Conservation (phyloP, 805 yeast genomes). For the Yueomyces sinensis region DNA sequence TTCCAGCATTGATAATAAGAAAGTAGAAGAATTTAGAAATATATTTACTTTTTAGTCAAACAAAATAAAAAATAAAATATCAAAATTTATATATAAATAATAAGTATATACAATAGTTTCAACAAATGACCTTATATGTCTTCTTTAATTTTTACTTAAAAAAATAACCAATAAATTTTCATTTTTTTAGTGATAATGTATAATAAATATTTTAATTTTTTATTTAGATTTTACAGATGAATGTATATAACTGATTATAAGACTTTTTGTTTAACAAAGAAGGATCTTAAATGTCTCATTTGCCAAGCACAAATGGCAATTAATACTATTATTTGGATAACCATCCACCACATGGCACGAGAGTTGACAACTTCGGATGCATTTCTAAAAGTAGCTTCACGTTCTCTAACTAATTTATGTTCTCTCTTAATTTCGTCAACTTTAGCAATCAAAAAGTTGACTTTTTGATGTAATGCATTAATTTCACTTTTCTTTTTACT, state of each 20-base stretch:
- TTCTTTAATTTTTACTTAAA: too few species aligned
- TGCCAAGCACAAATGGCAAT: constrained; percentile 63
- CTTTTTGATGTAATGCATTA: constrained; percentile 40
- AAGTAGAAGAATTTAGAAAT: constrained; percentile 10
- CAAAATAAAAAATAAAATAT: too few species aligned
- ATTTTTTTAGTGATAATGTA: too few species aligned
- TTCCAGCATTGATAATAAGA: constrained; percentile 7
- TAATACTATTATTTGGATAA: constrained; percentile 51
- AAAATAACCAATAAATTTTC: too few species aligned
- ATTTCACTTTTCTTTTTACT: constrained; percentile 50
- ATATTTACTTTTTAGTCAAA: not conserved
- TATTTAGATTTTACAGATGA: too few species aligned
- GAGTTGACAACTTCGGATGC: constrained; percentile 56
- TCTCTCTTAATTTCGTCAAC: constrained; percentile 50
- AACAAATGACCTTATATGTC: too few species aligned
- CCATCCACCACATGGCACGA: constrained; percentile 62
- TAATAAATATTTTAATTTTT: too few species aligned
- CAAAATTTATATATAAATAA: too few species aligned
- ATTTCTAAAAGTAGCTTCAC: constrained; percentile 64
- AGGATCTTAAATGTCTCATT: constrained; percentile 56
- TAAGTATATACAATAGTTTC: too few species aligned
- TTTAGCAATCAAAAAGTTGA: constrained; percentile 42
- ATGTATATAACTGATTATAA: constrained; percentile 7
- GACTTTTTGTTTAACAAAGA: constrained; percentile 65
- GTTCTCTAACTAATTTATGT: constrained; percentile 55